phyloP scores from a whole-genome alignment of 768 basidiomycete genomes.

The Pleurotus cornucopiae region DNA sequence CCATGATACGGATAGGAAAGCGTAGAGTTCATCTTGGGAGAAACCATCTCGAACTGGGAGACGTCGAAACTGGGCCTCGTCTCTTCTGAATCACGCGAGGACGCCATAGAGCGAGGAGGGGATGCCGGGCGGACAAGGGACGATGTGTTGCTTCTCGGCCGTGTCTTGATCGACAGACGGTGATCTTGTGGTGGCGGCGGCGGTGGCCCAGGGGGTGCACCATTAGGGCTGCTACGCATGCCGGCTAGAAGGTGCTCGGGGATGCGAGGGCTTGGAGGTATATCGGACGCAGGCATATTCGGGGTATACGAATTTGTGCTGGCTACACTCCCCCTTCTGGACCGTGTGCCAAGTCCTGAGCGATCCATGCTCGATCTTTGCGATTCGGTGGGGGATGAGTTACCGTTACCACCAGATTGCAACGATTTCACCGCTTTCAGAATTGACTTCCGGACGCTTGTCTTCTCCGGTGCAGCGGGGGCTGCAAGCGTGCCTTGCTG shows the following conservation, averaged over 20 bases:
- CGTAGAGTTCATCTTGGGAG: constrained; percentile 40
- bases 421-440: constrained; percentile 60
- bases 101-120: constrained; percentile 32
- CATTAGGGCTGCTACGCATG: constrained; percentile 10
- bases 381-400: constrained; percentile 22
- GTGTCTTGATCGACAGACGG: constrained; percentile 16
- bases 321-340: constrained; percentile 46
- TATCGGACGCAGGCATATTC: constrained; percentile 35
- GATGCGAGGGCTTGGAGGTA: constrained; percentile 62
- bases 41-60: constrained; percentile 65
- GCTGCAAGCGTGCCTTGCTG: constrained; percentile 24
- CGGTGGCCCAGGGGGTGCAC: constrained; percentile 8
- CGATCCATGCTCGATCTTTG: constrained; percentile 35
- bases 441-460: constrained; percentile 62
- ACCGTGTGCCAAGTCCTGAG: constrained; percentile 14
- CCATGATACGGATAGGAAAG: constrained; percentile 57
- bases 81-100: constrained; percentile 37
- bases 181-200: constrained; percentile 3
- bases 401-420: constrained; percentile 19
- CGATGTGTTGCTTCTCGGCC: constrained; percentile 19
- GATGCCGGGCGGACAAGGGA: constrained; percentile 24
- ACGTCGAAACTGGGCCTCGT: constrained; percentile 55
- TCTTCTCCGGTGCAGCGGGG: constrained; percentile 29
- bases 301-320: constrained; percentile 36
- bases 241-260: constrained; percentile 41